Percentiles rank a stretch among this genome's conserved stretches.
Evolutionary conservation across 2,329 filamentous ascomycete species (phyloP).

Genomic region (Aureobasidium leucospermi): DNA sequence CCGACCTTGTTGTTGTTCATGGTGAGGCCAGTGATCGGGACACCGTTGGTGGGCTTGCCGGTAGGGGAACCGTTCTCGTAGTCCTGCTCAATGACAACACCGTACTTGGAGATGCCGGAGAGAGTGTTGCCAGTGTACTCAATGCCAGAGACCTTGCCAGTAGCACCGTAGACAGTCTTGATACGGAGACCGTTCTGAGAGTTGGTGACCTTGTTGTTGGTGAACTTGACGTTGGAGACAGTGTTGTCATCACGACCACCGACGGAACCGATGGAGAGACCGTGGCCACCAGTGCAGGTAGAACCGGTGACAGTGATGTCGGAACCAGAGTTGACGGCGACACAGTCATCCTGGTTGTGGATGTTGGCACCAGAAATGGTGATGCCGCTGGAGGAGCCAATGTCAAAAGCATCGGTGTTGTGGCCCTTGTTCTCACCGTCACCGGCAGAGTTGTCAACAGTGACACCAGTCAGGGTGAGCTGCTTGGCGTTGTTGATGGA

Average conservation of each 20-base stretch:
- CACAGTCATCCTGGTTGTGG: slow-evolving; percentile 26
- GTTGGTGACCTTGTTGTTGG: slow-evolving; percentile 42
- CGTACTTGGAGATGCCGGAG: slow-evolving; percentile 31
- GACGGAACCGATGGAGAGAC: slow-evolving; percentile 50
- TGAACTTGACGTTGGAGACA: slow-evolving; percentile 41
- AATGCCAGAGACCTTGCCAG: slow-evolving; percentile 45
- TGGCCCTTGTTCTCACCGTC: slow-evolving; percentile 27
- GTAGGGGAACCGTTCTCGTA: slow-evolving; percentile 45
- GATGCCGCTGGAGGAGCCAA: slow-evolving; percentile 20
- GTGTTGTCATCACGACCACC: slow-evolving; percentile 46
- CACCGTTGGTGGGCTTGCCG: slow-evolving; percentile 40
- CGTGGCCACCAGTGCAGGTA: slow-evolving; percentile 42
- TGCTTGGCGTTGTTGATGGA: slow-evolving; percentile 37
- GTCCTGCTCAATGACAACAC: slow-evolving; percentile 53
- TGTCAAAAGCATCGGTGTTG: slow-evolving; percentile 28
- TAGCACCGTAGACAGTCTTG: slow-evolving; percentile 46
- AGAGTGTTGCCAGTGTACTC: slow-evolving; percentile 47
- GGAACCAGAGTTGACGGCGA: slow-evolving; percentile 30
- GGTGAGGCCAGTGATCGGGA: slow-evolving; percentile 48
- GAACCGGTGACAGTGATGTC: slow-evolving; percentile 37
- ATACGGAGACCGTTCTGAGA: slow-evolving; percentile 46
- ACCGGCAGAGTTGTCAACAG: slow-evolving; percentile 52
- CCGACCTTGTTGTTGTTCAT: slow-evolving; percentile 39
- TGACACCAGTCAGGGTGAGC: slow-evolving; percentile 43
- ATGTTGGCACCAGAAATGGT: slow-evolving; percentile 23